A percentile compares a stretch with the other conserved stretches of the same genome.
Evolutionary conservation across 306 rosid genomes (phyloP).

Genomic region (Castanea sativa): DNA sequence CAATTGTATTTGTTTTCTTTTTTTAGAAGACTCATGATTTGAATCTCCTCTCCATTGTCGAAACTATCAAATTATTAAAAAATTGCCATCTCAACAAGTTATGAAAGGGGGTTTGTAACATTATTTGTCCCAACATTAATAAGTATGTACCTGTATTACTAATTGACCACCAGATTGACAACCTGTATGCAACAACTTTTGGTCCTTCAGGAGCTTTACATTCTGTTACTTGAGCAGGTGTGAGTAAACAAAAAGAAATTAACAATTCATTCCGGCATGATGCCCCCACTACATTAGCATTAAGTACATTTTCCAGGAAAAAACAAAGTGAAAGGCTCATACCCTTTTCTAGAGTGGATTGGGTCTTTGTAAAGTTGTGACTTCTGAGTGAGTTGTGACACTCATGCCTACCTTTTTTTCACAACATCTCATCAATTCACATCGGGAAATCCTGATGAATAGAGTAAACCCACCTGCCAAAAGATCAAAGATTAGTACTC

Average conservation of each 20-base stretch:
- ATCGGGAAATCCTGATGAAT: conserved; percentile 30
- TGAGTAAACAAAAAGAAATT: conserved; percentile 4
- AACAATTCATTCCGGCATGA: conserved; percentile 5
- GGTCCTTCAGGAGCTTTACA: conserved; percentile 22
- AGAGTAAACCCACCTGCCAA: conserved; percentile 35
- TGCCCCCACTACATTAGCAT: conserved; percentile 38
- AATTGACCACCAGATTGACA: conserved; percentile 27
- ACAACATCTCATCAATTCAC: conserved; percentile 34
- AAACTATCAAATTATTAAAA: too few relatives aligned
- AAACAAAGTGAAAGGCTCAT: conserved; percentile 38
- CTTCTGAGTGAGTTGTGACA: conserved; percentile 29
- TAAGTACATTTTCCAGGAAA: conserved; percentile 22
- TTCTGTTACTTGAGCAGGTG: conserved; percentile 8
- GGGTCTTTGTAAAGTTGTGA: conserved; percentile 36
- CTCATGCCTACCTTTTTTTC: conserved; percentile 43
- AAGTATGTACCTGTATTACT: background rate
- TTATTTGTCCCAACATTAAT: too few relatives aligned
- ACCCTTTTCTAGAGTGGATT: conserved; percentile 52
- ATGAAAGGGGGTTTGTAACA: too few relatives aligned
- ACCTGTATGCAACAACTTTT: conserved; percentile 3
- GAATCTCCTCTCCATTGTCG: too few relatives aligned
- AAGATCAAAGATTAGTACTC: conserved; percentile 5
- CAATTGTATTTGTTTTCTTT: too few relatives aligned
- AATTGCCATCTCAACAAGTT: too few relatives aligned
- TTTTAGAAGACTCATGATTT: too few relatives aligned